Percentiles rank a stretch among this genome's conserved stretches.
Conservation (phyloP, 2,329 filamentous ascomycete genomes). For the Pestalotiopsis sp. region DNA sequence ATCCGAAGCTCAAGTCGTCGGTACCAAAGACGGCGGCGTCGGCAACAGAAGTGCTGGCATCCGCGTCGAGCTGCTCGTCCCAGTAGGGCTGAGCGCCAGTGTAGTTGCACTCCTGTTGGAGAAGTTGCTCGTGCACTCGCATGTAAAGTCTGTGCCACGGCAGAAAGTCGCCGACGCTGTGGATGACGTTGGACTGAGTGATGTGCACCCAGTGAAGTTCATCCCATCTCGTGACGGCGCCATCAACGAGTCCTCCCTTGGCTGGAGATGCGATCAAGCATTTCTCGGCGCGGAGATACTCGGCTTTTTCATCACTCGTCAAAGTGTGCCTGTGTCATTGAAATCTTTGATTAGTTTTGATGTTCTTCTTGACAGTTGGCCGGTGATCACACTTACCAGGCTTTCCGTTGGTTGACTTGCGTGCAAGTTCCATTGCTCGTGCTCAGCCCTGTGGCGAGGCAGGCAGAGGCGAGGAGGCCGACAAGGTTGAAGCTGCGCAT, state of each 20-base stretch:
- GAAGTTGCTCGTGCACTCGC: constrained; percentile 5
- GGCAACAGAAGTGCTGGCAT: constrained; percentile 19
- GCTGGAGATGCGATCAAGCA: constrained; percentile 31
- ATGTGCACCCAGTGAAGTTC: constrained; percentile 34
- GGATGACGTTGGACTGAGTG: constrained; percentile 27
- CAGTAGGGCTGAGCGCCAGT: constrained; percentile 10
- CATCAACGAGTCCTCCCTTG: constrained; percentile 10
- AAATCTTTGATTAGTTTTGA: neutral
- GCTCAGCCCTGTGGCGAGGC: neutral
- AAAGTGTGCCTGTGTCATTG: neutral
- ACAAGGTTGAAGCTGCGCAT: neutral
- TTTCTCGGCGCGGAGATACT: constrained; percentile 31
- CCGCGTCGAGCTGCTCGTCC: neutral
- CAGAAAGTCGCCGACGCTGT: constrained; percentile 20
- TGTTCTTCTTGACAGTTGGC: neutral
- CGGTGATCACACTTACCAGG: neutral
- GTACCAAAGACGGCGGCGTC: constrained; percentile 28
- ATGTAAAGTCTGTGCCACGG: constrained; percentile 10
- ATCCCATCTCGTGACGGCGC: constrained; percentile 30
- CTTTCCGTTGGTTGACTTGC: neutral
- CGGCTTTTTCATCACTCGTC: constrained; percentile 24
- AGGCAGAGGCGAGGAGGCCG: neutral
- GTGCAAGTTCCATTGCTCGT: neutral
- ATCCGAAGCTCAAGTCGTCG: neutral
- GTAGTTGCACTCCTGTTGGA: constrained; percentile 11